Evolutionary conservation across 441 rosid genomes (phyloP), one percentile per base, ranked within the genome.

Genomic region (Viola pubescens): DNA sequence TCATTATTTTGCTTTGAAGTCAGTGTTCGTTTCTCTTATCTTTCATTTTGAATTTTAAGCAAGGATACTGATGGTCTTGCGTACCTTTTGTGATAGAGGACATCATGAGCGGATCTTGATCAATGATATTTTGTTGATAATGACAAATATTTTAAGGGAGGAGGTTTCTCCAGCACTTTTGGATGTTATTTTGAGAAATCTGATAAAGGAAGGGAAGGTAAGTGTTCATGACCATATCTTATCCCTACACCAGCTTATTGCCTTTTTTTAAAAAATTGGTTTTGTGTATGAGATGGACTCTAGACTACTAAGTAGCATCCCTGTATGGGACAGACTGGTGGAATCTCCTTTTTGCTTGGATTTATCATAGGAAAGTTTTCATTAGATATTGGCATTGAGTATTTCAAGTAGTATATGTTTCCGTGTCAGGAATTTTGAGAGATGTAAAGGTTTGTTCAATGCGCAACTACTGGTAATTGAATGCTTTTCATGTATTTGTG

Each of bases 171-270:
- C 73, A 63, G 66, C 72, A 11, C 84, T 88, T 71, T 58, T 73
- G 47, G 80, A 82, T 52, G 71, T 81, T 70, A 73, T 90, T 75
- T 64, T 94, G 83, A 77, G 56, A 62, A 86, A 80, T 79, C 99
- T 94, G 69, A 59, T 83, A 45, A 81, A 83, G 78, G 85, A 83
- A 66, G 81, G 70, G 68, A 78, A 74, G 84, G 98, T 79, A 72
- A 72, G 75, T 48, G 60, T 63, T 1, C 64, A 59, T 51, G 51
- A 13, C 41, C 62, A 39, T 44, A 63, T 48, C 48, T 60, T 48
- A 37, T 43, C 53, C 12, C 5, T 19, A 12, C 13, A 45, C 3
- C 13, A 6, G 19, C 54, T 47, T 3, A 19, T 37, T 38, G 43
- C 16, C 6, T 37, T 43, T 43, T 9, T 37, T 48, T 48, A 56